Base-by-base conservation (phyloP, 768 basidiomycete species). In the Tulasnella sp. region DNA sequence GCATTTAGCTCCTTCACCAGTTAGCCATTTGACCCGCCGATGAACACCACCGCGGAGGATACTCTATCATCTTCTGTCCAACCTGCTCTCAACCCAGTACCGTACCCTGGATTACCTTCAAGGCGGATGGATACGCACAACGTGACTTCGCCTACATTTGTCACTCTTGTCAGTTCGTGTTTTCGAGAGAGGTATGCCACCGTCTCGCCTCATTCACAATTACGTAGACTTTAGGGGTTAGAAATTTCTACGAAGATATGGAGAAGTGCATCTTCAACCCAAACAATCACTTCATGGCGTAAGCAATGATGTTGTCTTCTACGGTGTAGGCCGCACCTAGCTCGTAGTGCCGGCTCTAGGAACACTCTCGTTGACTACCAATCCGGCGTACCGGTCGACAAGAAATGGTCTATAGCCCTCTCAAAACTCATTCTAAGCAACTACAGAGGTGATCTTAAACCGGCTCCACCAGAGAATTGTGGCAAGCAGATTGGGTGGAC, bases 21-120 rank as follows among this genome's bases (percentile, higher is more conserved):
- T 1, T 62, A 73, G 69, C 68, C 67, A 0, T 77, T 72, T 34
- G 65, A 69, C 11, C 29, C n/a, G 39, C 69, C 73, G 16, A 12
- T 63, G 14, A 32, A 7, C 5, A 41, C 72, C 5, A 40, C 63
- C 3, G 19, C n/a, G 3, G 42, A 34, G 2, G 66, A 69, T 22
- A 32, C 40, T 2, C 12, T 69, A 2, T 16, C 7, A 29, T 44
- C n/a, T 19, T 47, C n/a, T 52, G 42, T 22, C 68, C 26, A 29
- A 62, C 5, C 16, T 69, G 68, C 44, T 69, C 68, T 19, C n/a
- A 40, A 12, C 6, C 41, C 8, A 34, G 11, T n/a, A 34, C 1
- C 42, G 17, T 47, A 16, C 42, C 68, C 9, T 69, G 68, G 68
- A 40, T 69, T 19, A 36, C 42, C 14, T 26, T 3, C 11, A 36